Evolutionary conservation across 306 rosid genomes (phyloP), one percentile per base, ranked within the genome.

Genomic region (Prunus mume): DNA sequence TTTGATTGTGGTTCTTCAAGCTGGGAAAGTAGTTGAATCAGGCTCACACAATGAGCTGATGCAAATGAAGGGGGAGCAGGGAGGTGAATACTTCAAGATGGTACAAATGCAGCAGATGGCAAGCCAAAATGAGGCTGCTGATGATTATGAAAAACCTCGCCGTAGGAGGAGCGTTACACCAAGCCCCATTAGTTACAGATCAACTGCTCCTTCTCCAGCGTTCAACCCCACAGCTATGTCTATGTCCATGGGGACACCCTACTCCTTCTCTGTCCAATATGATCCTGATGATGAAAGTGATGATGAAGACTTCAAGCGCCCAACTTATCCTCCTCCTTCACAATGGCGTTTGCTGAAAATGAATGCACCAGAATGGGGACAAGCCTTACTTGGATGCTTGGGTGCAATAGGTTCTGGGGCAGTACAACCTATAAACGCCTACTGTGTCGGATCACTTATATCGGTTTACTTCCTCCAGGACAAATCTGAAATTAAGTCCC

Each of bases 391-490:
- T 70, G 98, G 98, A 82, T 80, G 90, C 81, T 64, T 90, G 78
- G 98, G 96, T 22, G 97, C 97, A 78, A 64, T 91, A 63, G 95
- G 91, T 61, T 91, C 98, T 12, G 92, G 95, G 75, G 96, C 97
- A 75, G 93, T 90, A 9, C 98, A 94, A 24, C 97, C 98, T 5
- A 46, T 89, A 38, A 91, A 94, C 71, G 97, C 97, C 50, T 90
- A 87, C 46, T 89, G 85, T 17, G 97, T 94, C 9, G 98, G 97
- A 74, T 62, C 79, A 70, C 95, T 91, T 22, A 84, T 90, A 76
- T 89, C 95, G 10, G 71, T 87, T 57, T 94, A 89, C 75, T 91
- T 94, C 81, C 91, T 82, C 13, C 24, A 86, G 57, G 84, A 89
- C 34, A 69, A 52, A 32, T 61, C 88, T 6, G 71, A 84, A 76